These are phyloP conservation scores for Guadua angustifolia DNA, from an alignment of 176 grass and related monocot species.

Conservation along the genomic window DNA sequence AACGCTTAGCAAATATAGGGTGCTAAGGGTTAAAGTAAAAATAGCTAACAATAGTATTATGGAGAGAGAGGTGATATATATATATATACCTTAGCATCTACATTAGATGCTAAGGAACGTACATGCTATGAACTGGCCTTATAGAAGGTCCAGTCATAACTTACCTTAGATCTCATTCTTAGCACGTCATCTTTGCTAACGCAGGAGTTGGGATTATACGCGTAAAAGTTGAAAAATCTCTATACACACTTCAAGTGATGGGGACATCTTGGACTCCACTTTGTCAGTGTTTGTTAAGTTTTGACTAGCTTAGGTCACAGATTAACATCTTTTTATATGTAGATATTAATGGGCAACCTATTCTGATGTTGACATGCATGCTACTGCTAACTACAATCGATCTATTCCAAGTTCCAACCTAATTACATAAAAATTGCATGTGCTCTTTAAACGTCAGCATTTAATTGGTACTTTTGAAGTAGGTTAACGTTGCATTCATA, in stretches of 20 bases:
- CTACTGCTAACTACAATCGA: not conserved
- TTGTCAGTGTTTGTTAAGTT: not conserved
- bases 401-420: not conserved
- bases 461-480: not conserved
- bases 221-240: not conserved
- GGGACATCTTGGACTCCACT: not conserved
- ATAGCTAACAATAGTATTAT: too few species aligned
- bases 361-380: conserved; percentile 24
- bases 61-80: too few species aligned
- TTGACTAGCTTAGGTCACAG: not conserved
- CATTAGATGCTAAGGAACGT: too few species aligned
- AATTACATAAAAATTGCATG: not conserved
- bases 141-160: not conserved
- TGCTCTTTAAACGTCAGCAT: not conserved
- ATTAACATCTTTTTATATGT: not conserved
- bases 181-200: not conserved
- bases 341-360: not conserved
- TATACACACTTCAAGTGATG: not conserved
- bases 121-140: not conserved
- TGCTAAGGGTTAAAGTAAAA: too few species aligned
- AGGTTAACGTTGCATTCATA: not conserved
- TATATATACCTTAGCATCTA: too few species aligned
- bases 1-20: too few species aligned
- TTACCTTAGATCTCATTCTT: not conserved
- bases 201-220: not conserved